Percentiles rank a stretch among this genome's conserved stretches.
These are phyloP conservation scores for Wickerhamiella azyma DNA, from an alignment of 805 yeast genomes.

Conservation along the genomic window DNA sequence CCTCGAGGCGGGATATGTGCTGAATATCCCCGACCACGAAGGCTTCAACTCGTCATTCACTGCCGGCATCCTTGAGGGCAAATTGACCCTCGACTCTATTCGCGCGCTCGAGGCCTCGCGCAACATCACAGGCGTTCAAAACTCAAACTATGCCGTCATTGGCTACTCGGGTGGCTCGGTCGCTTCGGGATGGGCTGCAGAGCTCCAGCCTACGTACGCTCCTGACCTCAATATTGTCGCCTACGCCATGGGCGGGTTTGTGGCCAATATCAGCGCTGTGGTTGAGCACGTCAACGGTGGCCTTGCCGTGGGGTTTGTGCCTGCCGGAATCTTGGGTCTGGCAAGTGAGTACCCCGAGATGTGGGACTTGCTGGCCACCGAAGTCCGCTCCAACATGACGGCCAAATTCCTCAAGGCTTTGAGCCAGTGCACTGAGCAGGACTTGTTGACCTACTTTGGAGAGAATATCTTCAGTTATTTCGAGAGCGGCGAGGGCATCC, in stretches of 20 bases:
- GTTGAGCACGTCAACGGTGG: conserved; percentile 12
- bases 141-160: conserved; percentile 12
- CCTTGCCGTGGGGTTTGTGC: conserved; percentile 17
- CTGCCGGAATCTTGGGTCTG: conserved; percentile 18
- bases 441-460: conserved; percentile 11
- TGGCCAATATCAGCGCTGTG: conserved; percentile 14
- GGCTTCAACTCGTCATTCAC: conserved; percentile 17
- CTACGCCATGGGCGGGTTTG: conserved; percentile 19
- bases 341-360: conserved; percentile 17
- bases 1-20: conserved; percentile 16
- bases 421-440: conserved; percentile 13
- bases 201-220: conserved; percentile 19
- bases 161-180: conserved; percentile 23
- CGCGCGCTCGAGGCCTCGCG: conserved; percentile 17
- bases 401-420: conserved; percentile 5
- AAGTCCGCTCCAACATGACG: conserved; percentile 7
- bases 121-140: conserved; percentile 2
- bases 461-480: conserved; percentile 15
- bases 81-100: conserved; percentile 21
- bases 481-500: conserved; percentile 14
- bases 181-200: conserved; percentile 23
- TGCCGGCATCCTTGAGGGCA: conserved; percentile 21
- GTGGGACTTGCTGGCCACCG: conserved; percentile 4
- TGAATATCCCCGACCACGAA: conserved; percentile 20
- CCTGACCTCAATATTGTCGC: conserved; percentile 21